Percentiles rank a stretch among this genome's conserved stretches.
Conservation (phyloP, 129 eudicot genomes). For the Heracleum sosnowskyi region DNA sequence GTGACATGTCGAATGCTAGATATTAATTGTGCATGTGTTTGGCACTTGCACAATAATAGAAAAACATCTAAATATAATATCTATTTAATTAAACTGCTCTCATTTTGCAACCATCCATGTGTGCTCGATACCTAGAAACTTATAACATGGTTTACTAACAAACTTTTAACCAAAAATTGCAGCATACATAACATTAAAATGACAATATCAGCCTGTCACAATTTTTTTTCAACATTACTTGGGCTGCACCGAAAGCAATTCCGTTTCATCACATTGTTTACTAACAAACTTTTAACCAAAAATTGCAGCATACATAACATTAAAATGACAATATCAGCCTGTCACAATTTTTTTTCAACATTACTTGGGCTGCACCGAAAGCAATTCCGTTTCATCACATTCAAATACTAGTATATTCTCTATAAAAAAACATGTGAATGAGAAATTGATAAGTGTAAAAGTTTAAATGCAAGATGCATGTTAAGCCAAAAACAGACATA, state of each 20-base stretch:
- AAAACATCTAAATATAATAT: too few relatives aligned
- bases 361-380: neutral
- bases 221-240: neutral
- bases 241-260: neutral
- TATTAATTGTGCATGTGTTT: neutral
- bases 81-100: too few relatives aligned
- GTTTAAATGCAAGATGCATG: slow-evolving; percentile 1
- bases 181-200: neutral
- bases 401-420: neutral
- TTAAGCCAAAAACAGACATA: neutral
- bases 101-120: too few relatives aligned
- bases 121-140: too few relatives aligned
- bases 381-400: neutral
- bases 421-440: neutral
- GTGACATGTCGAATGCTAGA: neutral
- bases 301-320: neutral
- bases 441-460: neutral
- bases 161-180: neutral
- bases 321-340: neutral
- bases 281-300: neutral
- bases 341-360: neutral
- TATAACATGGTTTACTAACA: neutral
- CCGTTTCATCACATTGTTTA: neutral
- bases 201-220: neutral
- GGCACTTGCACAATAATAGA: neutral